A percentile compares a stretch with the other conserved stretches of the same genome.
phyloP scores from a whole-genome alignment of 2,329 filamentous ascomycete genomes.

The Aspergillus sojae region DNA sequence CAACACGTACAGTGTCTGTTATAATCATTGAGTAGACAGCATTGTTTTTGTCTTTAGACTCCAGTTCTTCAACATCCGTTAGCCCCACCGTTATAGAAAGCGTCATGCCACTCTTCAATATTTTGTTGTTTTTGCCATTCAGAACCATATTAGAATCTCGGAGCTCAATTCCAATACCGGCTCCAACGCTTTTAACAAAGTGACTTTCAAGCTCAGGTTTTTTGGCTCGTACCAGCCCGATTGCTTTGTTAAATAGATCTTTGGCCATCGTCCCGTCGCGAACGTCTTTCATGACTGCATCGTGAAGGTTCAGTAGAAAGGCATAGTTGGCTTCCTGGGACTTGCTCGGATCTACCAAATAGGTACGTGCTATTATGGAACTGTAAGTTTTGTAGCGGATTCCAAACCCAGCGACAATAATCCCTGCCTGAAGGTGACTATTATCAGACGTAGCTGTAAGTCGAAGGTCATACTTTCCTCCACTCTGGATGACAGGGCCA shows the following conservation, averaged over 20 bases:
- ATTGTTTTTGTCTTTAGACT: conserved; percentile 85
- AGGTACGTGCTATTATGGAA: conserved; percentile 88
- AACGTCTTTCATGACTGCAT: conserved; percentile 85
- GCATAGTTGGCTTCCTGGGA: conserved; percentile 94
- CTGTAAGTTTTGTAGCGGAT: conserved; percentile 95
- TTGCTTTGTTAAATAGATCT: conserved; percentile 88
- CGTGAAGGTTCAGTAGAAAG: conserved; percentile 80
- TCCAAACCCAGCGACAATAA: conserved; percentile 90
- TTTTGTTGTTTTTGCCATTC: conserved; percentile 81
- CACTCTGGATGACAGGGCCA: conserved; percentile 88
- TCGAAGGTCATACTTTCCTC: conserved; percentile 90
- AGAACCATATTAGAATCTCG: conserved; percentile 81
- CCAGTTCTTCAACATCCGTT: conserved; percentile 82
- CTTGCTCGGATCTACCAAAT: conserved; percentile 96
- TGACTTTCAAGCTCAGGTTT: conserved; percentile 95
- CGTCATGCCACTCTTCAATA: conserved; percentile 95
- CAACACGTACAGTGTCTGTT: conserved; percentile 90
- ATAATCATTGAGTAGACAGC: conserved; percentile 87
- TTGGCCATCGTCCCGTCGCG: conserved; percentile 83
- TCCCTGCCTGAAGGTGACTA: conserved; percentile 82
- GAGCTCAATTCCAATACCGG: conserved; percentile 89
- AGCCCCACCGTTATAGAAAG: conserved; percentile 88
- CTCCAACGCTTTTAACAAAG: conserved; percentile 89
- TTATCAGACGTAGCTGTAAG: conserved; percentile 78
- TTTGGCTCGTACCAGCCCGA: conserved; percentile 78